Evolutionary conservation across 139 green algal genomes (phyloP), one percentile per base, ranked within the genome.

Genomic region (Dunaliella primolecta): DNA sequence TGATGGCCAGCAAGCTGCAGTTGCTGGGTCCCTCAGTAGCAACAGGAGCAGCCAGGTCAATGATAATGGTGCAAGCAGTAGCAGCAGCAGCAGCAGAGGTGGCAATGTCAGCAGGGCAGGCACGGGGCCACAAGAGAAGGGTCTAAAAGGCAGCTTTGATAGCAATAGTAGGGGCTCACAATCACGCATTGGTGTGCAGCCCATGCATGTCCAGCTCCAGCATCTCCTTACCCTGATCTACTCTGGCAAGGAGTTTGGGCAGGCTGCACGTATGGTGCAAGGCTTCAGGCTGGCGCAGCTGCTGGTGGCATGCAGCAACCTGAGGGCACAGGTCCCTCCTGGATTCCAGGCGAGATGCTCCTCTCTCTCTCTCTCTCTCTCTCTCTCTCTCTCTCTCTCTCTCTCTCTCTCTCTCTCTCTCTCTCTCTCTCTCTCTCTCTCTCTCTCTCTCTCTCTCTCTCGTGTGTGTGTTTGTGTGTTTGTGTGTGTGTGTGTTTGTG

Each of bases 71-170:
- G 15, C 21, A 2, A 70, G 33, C 78, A 71, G 78, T 34, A 55
- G 36, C 78, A 70, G 33, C 78, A 32, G 78, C 78, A 82, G 78
- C 78, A 55, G 36, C 78, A 70, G 33, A 33, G 11, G 78, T 34
- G 70, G 78, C 78, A 70, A 32, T 2, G 23, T 2, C 35, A 64
- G 46, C 46, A 64, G 46, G 46, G n/a, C n/a, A n/a, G n/a, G n/a
- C n/a, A n/a, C n/a, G n/a, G n/a, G n/a, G n/a, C n/a, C n/a, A n/a
- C n/a, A n/a, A n/a, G n/a, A n/a, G n/a, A n/a, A n/a, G n/a, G n/a
- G n/a, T n/a, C n/a, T n/a, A n/a, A n/a, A n/a, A n/a, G 7, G 15
- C 7, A 64, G 46, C 46, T 64, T 64, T 64, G 7, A 64, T 64
- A 64, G 46, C 46, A 64, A 15, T 15, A 25, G 7, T 25, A 64